Conservation (phyloP, 2,329 filamentous ascomycete species). For the Aspergillus costaricaensis region DNA sequence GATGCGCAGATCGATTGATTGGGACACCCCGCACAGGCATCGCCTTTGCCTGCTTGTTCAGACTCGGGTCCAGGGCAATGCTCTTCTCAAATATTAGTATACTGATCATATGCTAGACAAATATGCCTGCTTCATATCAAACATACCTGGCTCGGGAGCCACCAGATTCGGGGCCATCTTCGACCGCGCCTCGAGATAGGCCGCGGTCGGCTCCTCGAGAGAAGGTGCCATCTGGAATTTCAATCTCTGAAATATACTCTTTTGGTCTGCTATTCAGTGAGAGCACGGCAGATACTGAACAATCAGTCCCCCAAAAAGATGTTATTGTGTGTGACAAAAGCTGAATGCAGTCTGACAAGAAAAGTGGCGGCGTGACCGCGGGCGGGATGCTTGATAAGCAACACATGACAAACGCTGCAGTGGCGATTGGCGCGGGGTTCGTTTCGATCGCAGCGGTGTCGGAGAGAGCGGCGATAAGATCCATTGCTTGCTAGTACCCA, state of each 20-base stretch:
- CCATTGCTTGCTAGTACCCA: not conserved
- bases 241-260: not conserved
- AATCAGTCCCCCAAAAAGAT: not conserved
- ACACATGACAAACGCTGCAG: conserved; percentile 31
- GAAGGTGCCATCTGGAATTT: conserved; percentile 71
- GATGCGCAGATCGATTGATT: conserved; percentile 96
- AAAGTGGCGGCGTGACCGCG: conserved; percentile 27
- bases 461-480: conserved; percentile 17
- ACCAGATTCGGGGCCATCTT: conserved; percentile 82
- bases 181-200: conserved; percentile 73
- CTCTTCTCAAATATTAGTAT: conserved; percentile 51
- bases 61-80: conserved; percentile 81
- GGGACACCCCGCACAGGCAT: conserved; percentile 91
- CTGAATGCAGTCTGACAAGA: conserved; percentile 4
- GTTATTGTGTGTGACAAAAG: not conserved
- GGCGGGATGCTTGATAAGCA: conserved; percentile 37
- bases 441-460: conserved; percentile 21
- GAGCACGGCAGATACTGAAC: not conserved
- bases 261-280: not conserved
- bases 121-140: conserved; percentile 4
- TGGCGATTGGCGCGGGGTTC: conserved; percentile 30
- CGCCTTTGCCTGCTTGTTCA: conserved; percentile 61
- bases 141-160: conserved; percentile 77
- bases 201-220: conserved; percentile 70
- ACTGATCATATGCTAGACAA: not conserved